phyloP scores from a whole-genome alignment of 768 basidiomycete species.

The Agrocybe chaxingu region DNA sequence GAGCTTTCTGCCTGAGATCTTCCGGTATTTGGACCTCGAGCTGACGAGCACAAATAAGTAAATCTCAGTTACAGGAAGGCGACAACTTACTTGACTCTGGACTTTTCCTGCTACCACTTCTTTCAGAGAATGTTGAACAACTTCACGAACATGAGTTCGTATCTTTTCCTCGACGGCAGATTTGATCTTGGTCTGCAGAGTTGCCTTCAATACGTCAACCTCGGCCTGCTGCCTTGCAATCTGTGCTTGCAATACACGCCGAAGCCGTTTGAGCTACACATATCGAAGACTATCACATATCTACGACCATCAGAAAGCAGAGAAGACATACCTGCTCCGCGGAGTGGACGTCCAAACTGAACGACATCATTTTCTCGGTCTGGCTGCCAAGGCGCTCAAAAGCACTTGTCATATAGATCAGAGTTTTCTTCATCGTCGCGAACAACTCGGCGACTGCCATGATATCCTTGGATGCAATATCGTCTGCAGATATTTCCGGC shows the following conservation, averaged over 20 bases:
- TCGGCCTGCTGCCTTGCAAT: constrained; percentile 35
- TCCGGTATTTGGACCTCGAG: constrained; percentile 40
- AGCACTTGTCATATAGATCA: constrained; percentile 35
- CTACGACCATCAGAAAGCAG: neutral
- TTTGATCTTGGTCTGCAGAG: constrained; percentile 38
- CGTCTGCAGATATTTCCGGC: constrained; percentile 11
- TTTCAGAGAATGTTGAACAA: constrained; percentile 31
- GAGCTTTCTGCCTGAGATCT: constrained; percentile 34
- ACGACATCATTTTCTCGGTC: constrained; percentile 36
- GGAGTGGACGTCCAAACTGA: constrained; percentile 43
- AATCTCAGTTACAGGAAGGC: neutral
- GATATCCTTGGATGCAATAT: constrained; percentile 34
- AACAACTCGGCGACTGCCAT: constrained; percentile 43
- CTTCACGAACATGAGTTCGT: constrained; percentile 28
- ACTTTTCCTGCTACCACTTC: constrained; percentile 38
- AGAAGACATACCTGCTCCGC: constrained; percentile 36
- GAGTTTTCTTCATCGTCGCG: constrained; percentile 40
- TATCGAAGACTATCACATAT: constrained; percentile 7
- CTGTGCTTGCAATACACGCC: constrained; percentile 33
- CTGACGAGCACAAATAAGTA: constrained; percentile 22
- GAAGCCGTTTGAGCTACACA: constrained; percentile 38
- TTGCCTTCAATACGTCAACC: constrained; percentile 29
- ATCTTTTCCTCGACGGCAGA: constrained; percentile 38
- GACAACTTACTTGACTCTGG: constrained; percentile 33
- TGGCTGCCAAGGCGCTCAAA: constrained; percentile 47